Conservation (phyloP, 805 yeast genomes). For the Jamesozyma piceae region DNA sequence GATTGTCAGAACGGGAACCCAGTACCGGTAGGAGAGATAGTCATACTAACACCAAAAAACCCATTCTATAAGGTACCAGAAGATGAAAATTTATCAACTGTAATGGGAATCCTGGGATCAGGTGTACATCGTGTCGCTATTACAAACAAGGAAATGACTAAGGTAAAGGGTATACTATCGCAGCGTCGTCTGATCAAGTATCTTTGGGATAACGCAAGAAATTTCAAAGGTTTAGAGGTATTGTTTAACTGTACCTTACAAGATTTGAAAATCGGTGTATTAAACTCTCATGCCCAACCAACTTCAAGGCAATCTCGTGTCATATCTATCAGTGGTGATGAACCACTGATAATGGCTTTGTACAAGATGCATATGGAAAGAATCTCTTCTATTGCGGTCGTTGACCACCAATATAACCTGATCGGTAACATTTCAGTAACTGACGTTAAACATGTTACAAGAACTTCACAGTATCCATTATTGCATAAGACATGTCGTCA, state of each 20-base stretch:
- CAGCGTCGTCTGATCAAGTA: slow-evolving; percentile 81
- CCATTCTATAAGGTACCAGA: slow-evolving; percentile 76
- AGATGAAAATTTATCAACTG: slow-evolving; percentile 56
- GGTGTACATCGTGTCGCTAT: slow-evolving; percentile 95
- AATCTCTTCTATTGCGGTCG: slow-evolving; percentile 86
- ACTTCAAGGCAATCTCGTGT: slow-evolving; percentile 44
- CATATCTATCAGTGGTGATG: slow-evolving; percentile 78
- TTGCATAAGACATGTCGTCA: slow-evolving; percentile 77
- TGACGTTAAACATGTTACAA: slow-evolving; percentile 81
- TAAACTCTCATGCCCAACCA: slow-evolving; percentile 28
- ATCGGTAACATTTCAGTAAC: slow-evolving; percentile 92
- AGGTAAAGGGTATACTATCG: slow-evolving; percentile 74
- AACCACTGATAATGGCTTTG: slow-evolving; percentile 76
- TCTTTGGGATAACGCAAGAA: slow-evolving; percentile 86
- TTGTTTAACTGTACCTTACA: slow-evolving; percentile 58
- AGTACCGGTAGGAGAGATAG: slow-evolving; percentile 84
- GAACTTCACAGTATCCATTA: slow-evolving; percentile 76
- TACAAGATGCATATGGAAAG: slow-evolving; percentile 74
- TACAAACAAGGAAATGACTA: slow-evolving; percentile 41
- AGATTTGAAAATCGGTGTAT: slow-evolving; percentile 67
- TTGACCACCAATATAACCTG: slow-evolving; percentile 64
- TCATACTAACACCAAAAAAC: slow-evolving; percentile 75
- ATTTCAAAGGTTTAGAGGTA: slow-evolving; percentile 73
- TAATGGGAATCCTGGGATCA: slow-evolving; percentile 80
- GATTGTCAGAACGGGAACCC: slow-evolving; percentile 80